A percentile compares a stretch with the other conserved stretches of the same genome.
These are phyloP conservation scores for Kwoniella mangroviensis DNA, from an alignment of 768 basidiomycete species.

Conservation along the genomic window DNA sequence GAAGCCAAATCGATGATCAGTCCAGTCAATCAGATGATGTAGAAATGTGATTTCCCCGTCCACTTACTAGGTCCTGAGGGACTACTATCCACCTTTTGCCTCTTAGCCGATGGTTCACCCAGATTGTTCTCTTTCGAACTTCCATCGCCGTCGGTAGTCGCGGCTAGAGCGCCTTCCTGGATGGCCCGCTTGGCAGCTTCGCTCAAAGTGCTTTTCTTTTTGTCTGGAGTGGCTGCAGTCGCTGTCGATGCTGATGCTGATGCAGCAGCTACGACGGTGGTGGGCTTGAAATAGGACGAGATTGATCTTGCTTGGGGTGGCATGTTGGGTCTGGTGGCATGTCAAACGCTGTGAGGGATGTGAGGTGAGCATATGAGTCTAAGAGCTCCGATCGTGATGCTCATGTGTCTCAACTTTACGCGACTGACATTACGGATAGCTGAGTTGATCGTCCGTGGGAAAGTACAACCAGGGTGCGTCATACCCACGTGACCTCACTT, in stretches of 20 bases:
- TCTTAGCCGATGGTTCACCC: slow-evolving; percentile 25
- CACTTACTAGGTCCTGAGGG: slow-evolving; percentile 18
- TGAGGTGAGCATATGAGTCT: too few relatives aligned
- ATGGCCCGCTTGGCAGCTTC: slow-evolving; percentile 30
- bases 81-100: slow-evolving; percentile 15
- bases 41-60: neutral
- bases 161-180: slow-evolving; percentile 15
- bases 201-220: slow-evolving; percentile 12
- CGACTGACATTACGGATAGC: slow-evolving; percentile 16
- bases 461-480: neutral
- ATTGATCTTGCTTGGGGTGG: slow-evolving; percentile 33
- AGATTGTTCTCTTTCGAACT: neutral
- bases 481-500: neutral
- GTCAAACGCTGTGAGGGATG: neutral
- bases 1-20: neutral
- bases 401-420: neutral
- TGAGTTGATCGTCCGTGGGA: neutral
- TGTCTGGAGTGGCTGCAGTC: slow-evolving; percentile 13
- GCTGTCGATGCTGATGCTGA: neutral
- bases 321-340: slow-evolving; percentile 8
- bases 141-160: neutral
- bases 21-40: neutral
- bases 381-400: neutral
- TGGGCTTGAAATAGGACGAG: slow-evolving; percentile 36
- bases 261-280: slow-evolving; percentile 16